phyloP scores from a whole-genome alignment of 2,329 filamentous ascomycete species.

The Colletotrichum lini region DNA sequence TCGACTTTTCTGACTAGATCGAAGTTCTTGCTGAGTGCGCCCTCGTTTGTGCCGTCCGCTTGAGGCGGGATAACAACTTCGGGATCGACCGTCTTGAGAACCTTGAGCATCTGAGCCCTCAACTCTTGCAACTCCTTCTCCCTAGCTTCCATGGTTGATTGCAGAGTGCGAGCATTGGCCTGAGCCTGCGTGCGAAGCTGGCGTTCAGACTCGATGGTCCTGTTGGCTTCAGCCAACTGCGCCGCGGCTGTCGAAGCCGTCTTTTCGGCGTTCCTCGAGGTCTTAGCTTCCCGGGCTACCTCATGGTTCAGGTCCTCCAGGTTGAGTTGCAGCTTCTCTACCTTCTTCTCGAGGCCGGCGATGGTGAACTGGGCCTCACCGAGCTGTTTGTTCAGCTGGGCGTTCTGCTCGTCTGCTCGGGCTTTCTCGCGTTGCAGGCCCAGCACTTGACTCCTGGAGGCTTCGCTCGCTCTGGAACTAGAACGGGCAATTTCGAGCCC shows the following conservation, averaged over 20 bases:
- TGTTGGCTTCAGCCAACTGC: constrained; percentile 90
- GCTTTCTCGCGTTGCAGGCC: constrained; percentile 87
- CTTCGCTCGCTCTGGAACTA: constrained; percentile 87
- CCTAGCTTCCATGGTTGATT: constrained; percentile 82
- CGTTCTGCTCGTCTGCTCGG: constrained; percentile 86
- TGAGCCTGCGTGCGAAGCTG: constrained; percentile 90
- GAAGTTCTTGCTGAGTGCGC: constrained; percentile 79
- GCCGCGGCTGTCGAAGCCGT: constrained; percentile 83
- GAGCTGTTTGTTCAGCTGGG: constrained; percentile 85
- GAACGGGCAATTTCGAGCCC: constrained; percentile 95
- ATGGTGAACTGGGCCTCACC: constrained; percentile 88
- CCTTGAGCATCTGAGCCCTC: constrained; percentile 82
- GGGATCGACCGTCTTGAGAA: constrained; percentile 91
- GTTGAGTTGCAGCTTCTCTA: constrained; percentile 90
- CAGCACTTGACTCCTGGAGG: constrained; percentile 81
- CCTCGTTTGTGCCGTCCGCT: constrained; percentile 69
- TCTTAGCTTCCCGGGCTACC: constrained; percentile 89
- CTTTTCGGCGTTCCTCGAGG: constrained; percentile 91
- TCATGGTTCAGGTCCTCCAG: constrained; percentile 95
- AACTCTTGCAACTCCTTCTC: constrained; percentile 87
- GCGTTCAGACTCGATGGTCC: constrained; percentile 90
- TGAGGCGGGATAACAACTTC: constrained; percentile 76
- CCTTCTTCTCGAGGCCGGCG: constrained; percentile 90
- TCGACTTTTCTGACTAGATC: constrained; percentile 90
- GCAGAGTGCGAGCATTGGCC: constrained; percentile 84